These are phyloP conservation scores for Pseudoturritis turrita DNA, from an alignment of 345 rosid species.

Conservation along the genomic window DNA sequence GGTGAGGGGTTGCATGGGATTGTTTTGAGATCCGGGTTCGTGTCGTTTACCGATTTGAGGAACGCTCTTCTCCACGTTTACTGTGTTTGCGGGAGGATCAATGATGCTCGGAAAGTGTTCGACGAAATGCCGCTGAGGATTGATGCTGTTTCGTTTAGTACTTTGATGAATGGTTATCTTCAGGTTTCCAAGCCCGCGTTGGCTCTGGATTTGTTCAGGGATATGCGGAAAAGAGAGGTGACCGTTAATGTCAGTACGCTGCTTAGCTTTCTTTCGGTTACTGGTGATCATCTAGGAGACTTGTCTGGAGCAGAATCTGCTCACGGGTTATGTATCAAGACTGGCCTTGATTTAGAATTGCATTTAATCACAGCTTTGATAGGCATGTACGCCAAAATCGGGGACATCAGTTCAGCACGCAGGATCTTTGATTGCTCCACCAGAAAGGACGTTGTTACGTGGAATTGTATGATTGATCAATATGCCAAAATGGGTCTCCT, in stretches of 20 bases:
- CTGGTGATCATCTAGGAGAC: conserved; percentile 39
- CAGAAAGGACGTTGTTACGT: conserved; percentile 45
- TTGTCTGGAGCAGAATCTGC: conserved; percentile 37
- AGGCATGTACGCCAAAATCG: conserved; percentile 44
- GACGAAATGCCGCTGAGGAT: conserved; percentile 44
- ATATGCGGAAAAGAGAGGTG: conserved; percentile 30
- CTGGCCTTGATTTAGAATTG: conserved; percentile 36
- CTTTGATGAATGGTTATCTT: conserved; percentile 50
- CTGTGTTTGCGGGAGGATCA: conserved; percentile 28
- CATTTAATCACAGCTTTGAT: conserved; percentile 51
- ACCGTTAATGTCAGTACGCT: conserved; percentile 35
- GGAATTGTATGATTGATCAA: conserved; percentile 67
- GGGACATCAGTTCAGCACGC: conserved; percentile 38
- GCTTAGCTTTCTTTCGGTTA: conserved; percentile 38
- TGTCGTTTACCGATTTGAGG: conserved; percentile 40
- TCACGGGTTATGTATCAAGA: conserved; percentile 48
- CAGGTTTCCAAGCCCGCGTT: conserved; percentile 32
- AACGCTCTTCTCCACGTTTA: conserved; percentile 47
- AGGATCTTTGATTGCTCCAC: conserved; percentile 41
- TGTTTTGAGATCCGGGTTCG: conserved; percentile 44
- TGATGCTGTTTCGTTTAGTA: conserved; percentile 55
- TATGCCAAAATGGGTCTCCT: conserved; percentile 50
- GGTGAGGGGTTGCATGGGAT: conserved; percentile 56
- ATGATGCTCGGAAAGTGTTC: conserved; percentile 50
- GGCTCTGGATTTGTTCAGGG: conserved; percentile 36